Evolutionary conservation across 2,329 filamentous ascomycete species (phyloP).

Genomic region (Monilinia fructicola): DNA sequence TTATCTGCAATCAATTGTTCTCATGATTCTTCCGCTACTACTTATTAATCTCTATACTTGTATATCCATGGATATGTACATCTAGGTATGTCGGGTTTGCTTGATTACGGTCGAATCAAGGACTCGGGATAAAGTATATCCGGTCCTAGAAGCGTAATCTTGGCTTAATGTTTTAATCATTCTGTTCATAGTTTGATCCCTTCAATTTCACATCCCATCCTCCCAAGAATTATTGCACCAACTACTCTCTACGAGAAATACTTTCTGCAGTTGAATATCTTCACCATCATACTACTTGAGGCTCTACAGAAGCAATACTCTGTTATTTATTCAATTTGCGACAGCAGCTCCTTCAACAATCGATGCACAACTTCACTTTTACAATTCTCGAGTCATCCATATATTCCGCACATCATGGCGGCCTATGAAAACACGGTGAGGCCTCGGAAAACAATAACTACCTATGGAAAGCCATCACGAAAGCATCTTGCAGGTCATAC

Average conservation of each 20-base stretch:
- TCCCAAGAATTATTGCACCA: background rate
- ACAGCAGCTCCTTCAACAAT: conserved; percentile 11
- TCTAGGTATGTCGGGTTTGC: no score
- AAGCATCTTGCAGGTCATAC: conserved; percentile 37
- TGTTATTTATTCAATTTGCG: conserved; percentile 8
- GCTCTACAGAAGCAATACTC: background rate
- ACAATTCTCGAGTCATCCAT: conserved; percentile 10
- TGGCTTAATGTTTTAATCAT: background rate
- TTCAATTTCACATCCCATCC: background rate
- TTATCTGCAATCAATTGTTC: no score
- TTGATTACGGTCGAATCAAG: no score
- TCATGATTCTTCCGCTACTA: no score
- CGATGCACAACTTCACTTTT: conserved; percentile 18
- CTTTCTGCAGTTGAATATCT: background rate
- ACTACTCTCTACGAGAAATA: background rate
- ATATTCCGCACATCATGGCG: conserved; percentile 33
- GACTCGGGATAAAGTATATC: background rate
- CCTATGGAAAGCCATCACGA: conserved; percentile 40
- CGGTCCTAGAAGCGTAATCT: background rate
- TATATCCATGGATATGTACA: no score
- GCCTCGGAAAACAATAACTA: conserved; percentile 38
- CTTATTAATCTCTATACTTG: no score
- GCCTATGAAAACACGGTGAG: conserved; percentile 31
- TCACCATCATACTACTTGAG: background rate
- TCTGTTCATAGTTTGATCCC: background rate